Evolutionary conservation across 306 rosid genomes (phyloP).

Genomic region (Lupinus albus): DNA sequence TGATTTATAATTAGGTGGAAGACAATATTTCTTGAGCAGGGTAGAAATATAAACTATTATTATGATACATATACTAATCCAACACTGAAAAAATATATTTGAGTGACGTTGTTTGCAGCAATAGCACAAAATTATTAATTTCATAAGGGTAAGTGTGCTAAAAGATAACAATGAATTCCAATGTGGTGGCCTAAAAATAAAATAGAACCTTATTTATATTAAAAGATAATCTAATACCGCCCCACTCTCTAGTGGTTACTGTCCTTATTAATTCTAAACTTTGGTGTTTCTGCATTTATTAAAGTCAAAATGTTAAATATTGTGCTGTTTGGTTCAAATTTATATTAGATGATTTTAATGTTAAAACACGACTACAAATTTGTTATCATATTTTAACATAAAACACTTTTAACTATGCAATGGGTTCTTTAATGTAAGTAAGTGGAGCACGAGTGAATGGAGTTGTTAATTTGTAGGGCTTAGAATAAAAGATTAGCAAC

Average conservation of each 20-base stretch:
- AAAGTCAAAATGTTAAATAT: too few relatives aligned
- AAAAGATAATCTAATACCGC: conserved; percentile 33
- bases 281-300: too few relatives aligned
- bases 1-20: not conserved
- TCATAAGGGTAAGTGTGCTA: not conserved
- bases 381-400: too few relatives aligned
- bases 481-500: too few relatives aligned
- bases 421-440: too few relatives aligned
- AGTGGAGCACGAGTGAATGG: too few relatives aligned
- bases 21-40: not conserved
- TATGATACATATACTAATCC: not conserved
- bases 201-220: not conserved
- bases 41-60: not conserved
- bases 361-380: too few relatives aligned
- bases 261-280: too few relatives aligned
- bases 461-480: too few relatives aligned
- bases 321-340: too few relatives aligned
- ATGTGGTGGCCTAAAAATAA: conserved; percentile 33
- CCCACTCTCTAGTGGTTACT: conserved; percentile 39
- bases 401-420: too few relatives aligned
- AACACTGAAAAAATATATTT: not conserved
- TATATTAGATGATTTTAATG: too few relatives aligned
- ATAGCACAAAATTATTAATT: not conserved
- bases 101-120: conserved; percentile 1
- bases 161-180: not conserved